These are phyloP conservation scores for Amyloporia xantha DNA, from an alignment of 768 basidiomycete genomes.

Conservation along the genomic window DNA sequence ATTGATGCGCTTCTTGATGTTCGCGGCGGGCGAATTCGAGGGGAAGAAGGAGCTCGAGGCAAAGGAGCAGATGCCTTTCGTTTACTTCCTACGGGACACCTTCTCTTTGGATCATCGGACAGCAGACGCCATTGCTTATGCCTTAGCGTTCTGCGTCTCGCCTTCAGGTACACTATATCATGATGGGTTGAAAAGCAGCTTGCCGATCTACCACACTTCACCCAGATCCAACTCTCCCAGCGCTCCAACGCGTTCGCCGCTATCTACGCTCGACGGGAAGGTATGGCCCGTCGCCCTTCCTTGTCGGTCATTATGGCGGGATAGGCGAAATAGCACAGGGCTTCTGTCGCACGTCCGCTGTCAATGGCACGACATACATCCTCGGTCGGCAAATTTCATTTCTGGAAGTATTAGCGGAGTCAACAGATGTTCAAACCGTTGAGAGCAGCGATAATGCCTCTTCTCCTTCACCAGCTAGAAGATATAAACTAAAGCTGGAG, in stretches of 20 bases:
- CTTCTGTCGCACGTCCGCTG: slow-evolving; percentile 82
- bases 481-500: slow-evolving; percentile 45
- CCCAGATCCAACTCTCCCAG: slow-evolving; percentile 58
- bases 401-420: neutral
- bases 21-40: slow-evolving; percentile 74
- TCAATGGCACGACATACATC: slow-evolving; percentile 69
- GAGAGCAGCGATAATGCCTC: neutral
- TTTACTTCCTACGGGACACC: slow-evolving; percentile 51
- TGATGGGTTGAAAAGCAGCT: neutral
- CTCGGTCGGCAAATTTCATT: slow-evolving; percentile 44
- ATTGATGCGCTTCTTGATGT: slow-evolving; percentile 87
- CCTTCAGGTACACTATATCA: slow-evolving; percentile 42
- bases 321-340: slow-evolving; percentile 90
- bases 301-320: slow-evolving; percentile 94
- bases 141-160: slow-evolving; percentile 65
- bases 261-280: slow-evolving; percentile 78
- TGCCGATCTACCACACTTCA: slow-evolving; percentile 6
- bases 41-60: slow-evolving; percentile 49
- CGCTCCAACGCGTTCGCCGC: slow-evolving; percentile 61
- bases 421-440: slow-evolving; percentile 3
- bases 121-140: slow-evolving; percentile 60
- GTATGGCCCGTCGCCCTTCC: slow-evolving; percentile 83
- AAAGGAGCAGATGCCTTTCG: slow-evolving; percentile 50
- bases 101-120: slow-evolving; percentile 60
- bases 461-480: too few relatives aligned